A percentile compares a stretch with the other conserved stretches of the same genome.
Evolutionary conservation across 352 stramenopile genomes (phyloP).

Genomic region (Blastocystis sp.): DNA sequence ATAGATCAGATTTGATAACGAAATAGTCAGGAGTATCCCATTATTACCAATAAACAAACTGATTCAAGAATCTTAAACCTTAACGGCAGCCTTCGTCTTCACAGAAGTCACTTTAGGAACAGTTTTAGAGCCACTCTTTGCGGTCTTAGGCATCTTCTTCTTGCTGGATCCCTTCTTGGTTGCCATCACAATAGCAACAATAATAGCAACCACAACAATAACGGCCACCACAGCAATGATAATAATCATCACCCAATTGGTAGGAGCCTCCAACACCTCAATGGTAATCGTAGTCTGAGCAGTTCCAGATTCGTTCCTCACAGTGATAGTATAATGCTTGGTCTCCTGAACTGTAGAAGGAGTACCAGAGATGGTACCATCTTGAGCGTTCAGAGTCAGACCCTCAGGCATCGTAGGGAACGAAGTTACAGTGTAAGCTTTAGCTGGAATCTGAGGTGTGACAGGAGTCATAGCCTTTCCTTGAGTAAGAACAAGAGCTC

Average conservation of each 20-base stretch:
- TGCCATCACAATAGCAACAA: constrained; percentile 7
- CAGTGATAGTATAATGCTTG: background rate
- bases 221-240: constrained; percentile 51
- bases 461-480: background rate
- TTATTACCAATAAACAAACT: no score
- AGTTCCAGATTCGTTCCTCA: background rate
- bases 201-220: constrained; percentile 21
- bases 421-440: background rate
- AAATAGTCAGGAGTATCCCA: no score
- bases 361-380: background rate
- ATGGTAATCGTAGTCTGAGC: background rate
- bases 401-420: constrained; percentile 42
- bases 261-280: background rate
- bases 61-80: no score
- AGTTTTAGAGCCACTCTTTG: background rate
- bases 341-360: background rate
- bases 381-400: background rate
- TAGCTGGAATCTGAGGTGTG: background rate
- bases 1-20: background rate
- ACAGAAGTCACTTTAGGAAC: background rate
- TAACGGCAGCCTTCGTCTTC: constrained; percentile 22
- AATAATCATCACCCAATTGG: constrained; percentile 34
- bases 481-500: background rate
- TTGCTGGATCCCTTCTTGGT: constrained; percentile 1
- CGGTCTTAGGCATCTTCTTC: background rate